These are phyloP conservation scores for Botrytis elliptica DNA, from an alignment of 2,329 filamentous ascomycete species.

Conservation along the genomic window DNA sequence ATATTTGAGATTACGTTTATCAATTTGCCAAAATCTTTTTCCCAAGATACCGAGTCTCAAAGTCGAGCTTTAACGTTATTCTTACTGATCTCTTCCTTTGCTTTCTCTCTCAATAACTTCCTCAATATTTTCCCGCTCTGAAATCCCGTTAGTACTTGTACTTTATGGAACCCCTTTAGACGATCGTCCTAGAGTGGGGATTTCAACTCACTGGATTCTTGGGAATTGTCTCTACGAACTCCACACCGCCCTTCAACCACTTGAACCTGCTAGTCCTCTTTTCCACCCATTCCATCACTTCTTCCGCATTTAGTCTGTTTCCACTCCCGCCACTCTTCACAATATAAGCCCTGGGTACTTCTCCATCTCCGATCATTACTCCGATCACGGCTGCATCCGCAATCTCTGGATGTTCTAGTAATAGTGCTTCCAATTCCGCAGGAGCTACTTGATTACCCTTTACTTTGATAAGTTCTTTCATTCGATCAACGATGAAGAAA, in stretches of 20 bases:
- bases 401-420: conserved; percentile 44
- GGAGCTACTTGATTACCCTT: conserved; percentile 51
- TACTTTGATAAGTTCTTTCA: conserved; percentile 49
- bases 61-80: background rate
- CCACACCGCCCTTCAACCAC: conserved; percentile 65
- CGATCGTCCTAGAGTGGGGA: background rate
- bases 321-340: conserved; percentile 41
- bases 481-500: conserved; percentile 80
- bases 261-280: conserved; percentile 63
- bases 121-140: conserved; percentile 50
- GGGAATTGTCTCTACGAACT: conserved; percentile 64
- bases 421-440: conserved; percentile 47
- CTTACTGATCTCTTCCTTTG: conserved; percentile 27
- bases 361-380: conserved; percentile 43
- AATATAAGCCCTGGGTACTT: conserved; percentile 61
- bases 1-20: background rate
- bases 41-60: background rate
- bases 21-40: background rate
- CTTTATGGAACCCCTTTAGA: background rate
- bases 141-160: background rate
- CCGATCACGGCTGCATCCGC: conserved; percentile 49
- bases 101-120: conserved; percentile 47
- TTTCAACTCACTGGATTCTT: conserved; percentile 55
- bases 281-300: conserved; percentile 58
- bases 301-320: conserved; percentile 38